Base-by-base conservation (phyloP, 2,329 filamentous ascomycete genomes). In the Epichloe brachyelytri region DNA sequence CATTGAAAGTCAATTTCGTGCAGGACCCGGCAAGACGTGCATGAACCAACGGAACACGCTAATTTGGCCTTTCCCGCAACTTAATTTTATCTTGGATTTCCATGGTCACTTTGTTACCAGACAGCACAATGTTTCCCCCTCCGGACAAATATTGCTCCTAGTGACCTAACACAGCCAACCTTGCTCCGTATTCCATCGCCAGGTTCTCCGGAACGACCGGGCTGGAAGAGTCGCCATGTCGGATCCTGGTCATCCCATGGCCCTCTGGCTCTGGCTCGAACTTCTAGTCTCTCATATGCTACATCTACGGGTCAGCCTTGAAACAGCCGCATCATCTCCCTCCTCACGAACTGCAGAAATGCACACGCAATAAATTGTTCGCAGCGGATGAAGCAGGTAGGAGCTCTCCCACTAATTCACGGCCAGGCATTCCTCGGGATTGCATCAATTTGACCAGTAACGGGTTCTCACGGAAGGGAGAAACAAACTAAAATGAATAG, bases 381-480 rank as follows among this genome's bases (percentile, higher is more conserved):
- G 71, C 8, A 38, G 71, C 69, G 7, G 66, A 69, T 26, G 71
- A 65, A 77, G 80, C 60, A 37, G 66, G 62, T 63, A 53, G 15
- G 54, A 19, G 3, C 8, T 30, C 26, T 30, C 26, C 8, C 26
- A 6, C 34, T 43, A 7, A 49, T 15, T 14, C 12, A n/a, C 20
- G 11, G 46, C 20, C 41, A 61, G 68, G 65, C 51, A 90, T 94
- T 52, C 82, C 86, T 0, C 86, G 80, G 51, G 78, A 79, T 50
- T 91, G 91, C 71, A 88, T 91, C 74, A 91, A 91, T 66, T 78
- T 93, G 40, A 74, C 90, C 51, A 76, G 78, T 37, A 83, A 88
- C 69, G 88, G 88, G 53, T 79, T 77, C 62, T 63, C 71, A 49
- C 56, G 58, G n/a, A 71, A 71, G 52, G 74, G 75, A 34, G 86